Conservation (phyloP, 176 grass and related monocot genomes). For the Oryza officinalis region DNA sequence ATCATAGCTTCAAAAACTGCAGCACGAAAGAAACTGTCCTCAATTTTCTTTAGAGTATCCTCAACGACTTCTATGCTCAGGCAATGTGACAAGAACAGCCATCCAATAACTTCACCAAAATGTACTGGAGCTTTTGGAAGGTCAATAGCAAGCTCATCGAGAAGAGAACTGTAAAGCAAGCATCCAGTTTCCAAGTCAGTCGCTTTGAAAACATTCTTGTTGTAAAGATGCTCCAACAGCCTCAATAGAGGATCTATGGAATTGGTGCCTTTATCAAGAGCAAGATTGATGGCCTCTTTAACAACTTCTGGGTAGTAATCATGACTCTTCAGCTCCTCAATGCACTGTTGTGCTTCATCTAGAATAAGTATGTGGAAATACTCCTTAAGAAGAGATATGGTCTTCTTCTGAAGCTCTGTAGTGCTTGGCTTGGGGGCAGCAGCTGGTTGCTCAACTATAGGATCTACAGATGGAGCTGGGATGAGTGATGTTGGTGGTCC, state of each 20-base stretch:
- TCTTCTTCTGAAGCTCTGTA: conserved; percentile 69
- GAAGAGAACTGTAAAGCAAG: conserved; percentile 60
- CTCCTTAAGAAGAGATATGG: conserved; percentile 69
- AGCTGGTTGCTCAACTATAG: conserved; percentile 14
- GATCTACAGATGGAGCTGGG: conserved; percentile 24
- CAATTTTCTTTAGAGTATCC: conserved; percentile 58
- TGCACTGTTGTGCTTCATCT: conserved; percentile 82
- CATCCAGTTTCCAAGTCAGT: conserved; percentile 64
- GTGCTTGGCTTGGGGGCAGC: conserved; percentile 40
- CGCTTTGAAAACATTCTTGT: conserved; percentile 51
- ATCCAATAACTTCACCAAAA: conserved; percentile 72
- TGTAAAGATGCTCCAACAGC: conserved; percentile 58
- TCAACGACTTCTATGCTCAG: conserved; percentile 55
- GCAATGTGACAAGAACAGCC: conserved; percentile 45
- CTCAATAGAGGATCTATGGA: conserved; percentile 56
- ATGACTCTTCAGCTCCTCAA: conserved; percentile 68
- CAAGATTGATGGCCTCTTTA: conserved; percentile 75
- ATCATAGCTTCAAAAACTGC: conserved; percentile 45
- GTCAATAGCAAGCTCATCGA: conserved; percentile 81
- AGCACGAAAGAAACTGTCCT: conserved; percentile 43
- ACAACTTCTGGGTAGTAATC: conserved; percentile 67
- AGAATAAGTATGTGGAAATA: conserved; percentile 70
- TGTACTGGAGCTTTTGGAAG: conserved; percentile 68
- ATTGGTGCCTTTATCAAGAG: conserved; percentile 58
- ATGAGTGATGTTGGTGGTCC: conserved; percentile 12